Conservation (phyloP, 192 early-diverging fungal species). For the Borealophlyctis nickersoniae region DNA sequence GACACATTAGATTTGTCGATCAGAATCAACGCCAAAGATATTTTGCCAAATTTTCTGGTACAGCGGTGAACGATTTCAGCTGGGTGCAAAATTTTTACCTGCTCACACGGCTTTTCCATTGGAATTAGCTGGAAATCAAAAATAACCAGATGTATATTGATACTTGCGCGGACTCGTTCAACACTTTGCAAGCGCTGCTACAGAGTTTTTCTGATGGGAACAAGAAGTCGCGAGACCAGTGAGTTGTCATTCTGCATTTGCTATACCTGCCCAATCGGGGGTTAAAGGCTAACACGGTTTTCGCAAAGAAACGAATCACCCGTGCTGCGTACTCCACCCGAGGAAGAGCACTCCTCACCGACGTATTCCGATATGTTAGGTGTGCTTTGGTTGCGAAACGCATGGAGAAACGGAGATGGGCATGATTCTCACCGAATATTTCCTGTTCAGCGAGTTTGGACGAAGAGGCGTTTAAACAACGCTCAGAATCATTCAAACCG, state of each 20-base stretch:
- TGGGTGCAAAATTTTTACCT: neutral
- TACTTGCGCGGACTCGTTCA: constrained; percentile 66
- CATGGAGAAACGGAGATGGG: too few relatives aligned
- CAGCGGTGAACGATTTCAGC: constrained; percentile 6
- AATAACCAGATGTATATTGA: constrained; percentile 62
- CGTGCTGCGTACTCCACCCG: too few relatives aligned
- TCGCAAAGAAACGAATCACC: too few relatives aligned
- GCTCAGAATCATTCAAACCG: constrained; percentile 17
- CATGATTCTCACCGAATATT: neutral
- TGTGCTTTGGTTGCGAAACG: too few relatives aligned
- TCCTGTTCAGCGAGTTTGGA: neutral
- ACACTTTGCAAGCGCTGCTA: constrained; percentile 41
- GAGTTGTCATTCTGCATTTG: too few relatives aligned
- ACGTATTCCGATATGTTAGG: too few relatives aligned
- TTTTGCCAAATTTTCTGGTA: constrained; percentile 31
- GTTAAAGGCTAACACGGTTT: too few relatives aligned
- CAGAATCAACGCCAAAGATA: constrained; percentile 28
- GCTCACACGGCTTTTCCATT: neutral
- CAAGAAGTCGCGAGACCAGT: too few relatives aligned
- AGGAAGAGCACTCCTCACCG: too few relatives aligned
- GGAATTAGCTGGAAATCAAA: constrained; percentile 40
- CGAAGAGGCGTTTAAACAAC: neutral
- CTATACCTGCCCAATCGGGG: too few relatives aligned
- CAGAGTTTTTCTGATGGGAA: too few relatives aligned
- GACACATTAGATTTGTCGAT: constrained; percentile 36